A percentile compares a stretch with the other conserved stretches of the same genome.
Evolutionary conservation across 139 green algal species (phyloP).

Genomic region (Chlorella sp.): DNA sequence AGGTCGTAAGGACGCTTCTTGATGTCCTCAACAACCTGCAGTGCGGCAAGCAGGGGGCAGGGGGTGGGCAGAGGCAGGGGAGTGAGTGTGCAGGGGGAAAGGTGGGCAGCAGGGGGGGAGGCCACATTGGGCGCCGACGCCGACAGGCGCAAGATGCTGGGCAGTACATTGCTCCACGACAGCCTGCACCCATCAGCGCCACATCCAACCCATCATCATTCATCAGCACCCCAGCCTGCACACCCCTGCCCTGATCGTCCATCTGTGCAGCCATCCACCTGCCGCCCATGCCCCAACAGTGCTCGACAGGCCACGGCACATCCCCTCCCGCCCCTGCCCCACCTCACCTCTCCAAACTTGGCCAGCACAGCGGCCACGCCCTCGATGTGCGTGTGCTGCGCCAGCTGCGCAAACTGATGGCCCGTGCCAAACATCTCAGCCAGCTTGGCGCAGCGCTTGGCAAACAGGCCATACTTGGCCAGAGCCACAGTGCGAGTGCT

Average conservation of each 20-base stretch:
- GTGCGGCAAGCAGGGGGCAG: not conserved
- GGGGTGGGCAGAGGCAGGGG: not conserved
- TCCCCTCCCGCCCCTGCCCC: too few species aligned
- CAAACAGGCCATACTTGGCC: conserved; percentile 85
- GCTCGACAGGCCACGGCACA: too few species aligned
- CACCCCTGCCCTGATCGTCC: too few species aligned
- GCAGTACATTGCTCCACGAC: too few species aligned
- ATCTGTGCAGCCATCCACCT: not conserved
- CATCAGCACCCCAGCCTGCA: too few species aligned
- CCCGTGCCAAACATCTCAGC: conserved; percentile 91
- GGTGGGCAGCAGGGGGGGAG: not conserved
- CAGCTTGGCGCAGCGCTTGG: conserved; percentile 89
- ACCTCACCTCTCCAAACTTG: conserved; percentile 77
- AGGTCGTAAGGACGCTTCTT: conserved; percentile 92
- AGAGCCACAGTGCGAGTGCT: not conserved
- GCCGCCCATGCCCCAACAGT: too few species aligned
- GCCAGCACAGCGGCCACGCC: conserved; percentile 78
- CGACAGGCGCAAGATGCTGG: too few species aligned
- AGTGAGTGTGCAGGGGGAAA: not conserved
- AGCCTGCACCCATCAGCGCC: too few species aligned
- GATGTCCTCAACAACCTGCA: conserved; percentile 78
- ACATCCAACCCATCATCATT: too few species aligned
- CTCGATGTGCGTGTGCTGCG: conserved; percentile 93
- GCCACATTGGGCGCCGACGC: too few species aligned
- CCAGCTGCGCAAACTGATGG: conserved; percentile 87